Percentiles rank a stretch among this genome's conserved stretches.
Evolutionary conservation across 2,329 filamentous ascomycete genomes (phyloP).

Genomic region (Escovopsis sp.): DNA sequence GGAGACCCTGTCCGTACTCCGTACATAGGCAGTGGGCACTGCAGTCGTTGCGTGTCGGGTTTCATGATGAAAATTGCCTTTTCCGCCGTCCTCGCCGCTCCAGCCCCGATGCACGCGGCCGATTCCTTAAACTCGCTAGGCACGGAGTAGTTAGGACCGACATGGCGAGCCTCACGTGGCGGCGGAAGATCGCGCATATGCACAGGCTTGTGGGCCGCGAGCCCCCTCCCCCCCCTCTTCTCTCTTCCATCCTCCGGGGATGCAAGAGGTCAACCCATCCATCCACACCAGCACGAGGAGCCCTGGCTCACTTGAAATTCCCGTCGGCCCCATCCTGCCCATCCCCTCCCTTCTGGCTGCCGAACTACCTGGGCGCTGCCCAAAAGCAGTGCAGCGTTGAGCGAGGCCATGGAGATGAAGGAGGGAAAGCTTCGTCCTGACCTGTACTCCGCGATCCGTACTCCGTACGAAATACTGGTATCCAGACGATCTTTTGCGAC

Average conservation of each 20-base stretch:
- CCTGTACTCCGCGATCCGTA: too few species aligned
- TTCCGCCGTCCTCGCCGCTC: slow-evolving; percentile 1
- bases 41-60: not conserved
- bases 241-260: not conserved
- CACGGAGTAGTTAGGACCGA: slow-evolving; percentile 2
- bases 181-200: slow-evolving; percentile 21
- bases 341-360: slow-evolving; percentile 2
- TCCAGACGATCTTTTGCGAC: too few species aligned
- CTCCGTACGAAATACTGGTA: too few species aligned
- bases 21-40: not conserved
- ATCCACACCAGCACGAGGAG: slow-evolving; percentile 15
- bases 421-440: too few species aligned
- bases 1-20: not conserved
- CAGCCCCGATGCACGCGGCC: slow-evolving; percentile 6
- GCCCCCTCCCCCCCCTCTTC: not conserved
- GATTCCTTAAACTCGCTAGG: slow-evolving; percentile 4
- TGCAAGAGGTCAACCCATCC: slow-evolving; percentile 4
- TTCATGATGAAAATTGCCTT: not conserved
- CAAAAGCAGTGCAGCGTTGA: not conserved
- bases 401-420: too few species aligned
- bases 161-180: slow-evolving; percentile 16
- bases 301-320: slow-evolving; percentile 15
- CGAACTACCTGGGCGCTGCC: not conserved
- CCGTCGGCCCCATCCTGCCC: slow-evolving; percentile 6
- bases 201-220: slow-evolving; percentile 2